Conservation (phyloP, 2,329 filamentous ascomycete species). For the Beauveria asiatica region DNA sequence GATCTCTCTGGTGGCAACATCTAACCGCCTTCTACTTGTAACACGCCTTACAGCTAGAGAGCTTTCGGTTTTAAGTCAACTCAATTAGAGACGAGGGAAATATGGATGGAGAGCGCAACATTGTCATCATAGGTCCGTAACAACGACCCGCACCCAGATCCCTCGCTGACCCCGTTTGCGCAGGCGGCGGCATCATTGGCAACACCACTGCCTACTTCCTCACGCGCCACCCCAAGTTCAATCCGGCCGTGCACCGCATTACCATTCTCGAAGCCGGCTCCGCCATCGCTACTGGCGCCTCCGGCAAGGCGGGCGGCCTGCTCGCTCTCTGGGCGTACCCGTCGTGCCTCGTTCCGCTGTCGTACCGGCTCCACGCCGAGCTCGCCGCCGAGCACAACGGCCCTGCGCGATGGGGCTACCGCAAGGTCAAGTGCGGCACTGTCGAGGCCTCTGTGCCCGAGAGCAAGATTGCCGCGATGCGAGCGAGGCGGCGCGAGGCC, state of each 20-base stretch:
- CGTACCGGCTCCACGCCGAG: slow-evolving; percentile 73
- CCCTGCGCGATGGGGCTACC: slow-evolving; percentile 75
- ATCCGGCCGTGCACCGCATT: slow-evolving; percentile 65
- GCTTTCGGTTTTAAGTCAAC: no score
- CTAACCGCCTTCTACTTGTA: background rate
- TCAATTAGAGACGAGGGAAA: background rate
- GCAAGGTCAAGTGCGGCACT: slow-evolving; percentile 65
- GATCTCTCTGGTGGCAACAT: background rate
- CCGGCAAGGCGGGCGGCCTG: slow-evolving; percentile 88
- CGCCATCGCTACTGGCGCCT: slow-evolving; percentile 80
- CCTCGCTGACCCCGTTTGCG: slow-evolving; percentile 5
- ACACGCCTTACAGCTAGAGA: background rate
- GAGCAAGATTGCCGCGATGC: slow-evolving; percentile 6
- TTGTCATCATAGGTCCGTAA: slow-evolving; percentile 41
- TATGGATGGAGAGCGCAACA: slow-evolving; percentile 33
- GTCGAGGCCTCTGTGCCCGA: slow-evolving; percentile 32
- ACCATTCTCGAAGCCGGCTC: slow-evolving; percentile 80
- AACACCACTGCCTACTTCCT: slow-evolving; percentile 86
- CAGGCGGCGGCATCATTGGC: slow-evolving; percentile 89
- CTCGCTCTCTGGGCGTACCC: slow-evolving; percentile 91
- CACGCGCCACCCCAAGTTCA: slow-evolving; percentile 74
- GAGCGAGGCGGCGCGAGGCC: background rate
- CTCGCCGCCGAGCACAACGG: slow-evolving; percentile 80
- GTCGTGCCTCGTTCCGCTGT: slow-evolving; percentile 70
- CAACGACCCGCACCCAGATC: background rate